Base-by-base conservation (phyloP, 1,284 basidiomycete species). In the Bothia castanella region DNA sequence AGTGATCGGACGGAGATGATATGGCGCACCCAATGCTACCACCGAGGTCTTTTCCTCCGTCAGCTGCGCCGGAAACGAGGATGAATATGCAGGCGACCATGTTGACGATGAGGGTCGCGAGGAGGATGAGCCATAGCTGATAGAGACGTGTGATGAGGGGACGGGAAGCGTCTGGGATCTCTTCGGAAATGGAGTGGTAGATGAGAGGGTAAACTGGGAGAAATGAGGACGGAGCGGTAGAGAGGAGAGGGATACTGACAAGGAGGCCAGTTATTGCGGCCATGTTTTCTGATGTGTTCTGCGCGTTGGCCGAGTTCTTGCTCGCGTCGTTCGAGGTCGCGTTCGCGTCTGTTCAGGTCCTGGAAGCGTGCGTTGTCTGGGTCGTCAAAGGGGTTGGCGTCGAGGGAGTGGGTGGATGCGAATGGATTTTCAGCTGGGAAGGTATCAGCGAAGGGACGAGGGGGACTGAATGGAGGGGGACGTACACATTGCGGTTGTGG, bases 71-170 rank as follows among this genome's bases (percentile, higher is more conserved):
- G 17, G 85, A 76, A 44, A 91, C 73, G 55, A 97, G 79, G 58
- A 97, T 75, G 63, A 92, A 83, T 62, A 98, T 86, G 68, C 90
- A 95, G 13, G 89, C 91, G 42, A 97, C 76, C 74, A 97, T 80
- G 74, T 99, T 99, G 67, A 97, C 62, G 60, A 93, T 68, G 30
- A 99, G 76, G 2, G 92, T 93, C 19, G 69, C 79, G 13, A 85
- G 61, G 23, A 95, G 83, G 52, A 89, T 82, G 36, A 93, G 83
- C 92, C 92, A 95, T 61, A 93, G 78, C 61, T 87, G 84, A 69
- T 91, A 96, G 52, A 99, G 70, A 42, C 92, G 85, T 49, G 83
- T 85, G 58, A 97, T 87, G 59, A 94, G 79, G 5, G 83, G 78
- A 56, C 84, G 85, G 49, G 85, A 87, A 20, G 85, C 82, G 56